Percentiles rank a stretch among this genome's conserved stretches.
phyloP scores from a whole-genome alignment of 2,329 filamentous ascomycete genomes.

The Neurospora sp. region DNA sequence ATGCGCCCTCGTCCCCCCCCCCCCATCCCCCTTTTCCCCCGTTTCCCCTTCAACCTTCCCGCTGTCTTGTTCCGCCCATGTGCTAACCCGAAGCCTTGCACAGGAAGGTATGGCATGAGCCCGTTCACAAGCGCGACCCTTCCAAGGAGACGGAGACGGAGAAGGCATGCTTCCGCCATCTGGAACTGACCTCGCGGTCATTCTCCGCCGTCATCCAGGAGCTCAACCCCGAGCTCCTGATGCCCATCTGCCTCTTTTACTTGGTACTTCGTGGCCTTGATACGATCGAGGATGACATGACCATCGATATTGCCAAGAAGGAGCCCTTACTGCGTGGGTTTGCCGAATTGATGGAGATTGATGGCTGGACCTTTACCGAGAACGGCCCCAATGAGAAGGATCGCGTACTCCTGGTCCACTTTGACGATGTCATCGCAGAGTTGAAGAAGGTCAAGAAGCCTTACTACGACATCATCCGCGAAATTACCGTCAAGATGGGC shows the following conservation, averaged over 20 bases:
- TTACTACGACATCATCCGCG: conserved; percentile 80
- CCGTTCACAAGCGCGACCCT: conserved; percentile 74
- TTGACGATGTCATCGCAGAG: conserved; percentile 77
- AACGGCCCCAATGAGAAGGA: conserved; percentile 93
- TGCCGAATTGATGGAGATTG: conserved; percentile 64
- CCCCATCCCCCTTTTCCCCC: conserved; percentile 2
- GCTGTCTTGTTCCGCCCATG: not conserved
- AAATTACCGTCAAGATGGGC: conserved; percentile 91
- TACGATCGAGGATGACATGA: conserved; percentile 99
- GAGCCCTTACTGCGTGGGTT: conserved; percentile 80
- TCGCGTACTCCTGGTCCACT: conserved; percentile 81
- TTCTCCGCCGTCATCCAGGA: conserved; percentile 92
- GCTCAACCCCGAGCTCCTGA: conserved; percentile 84
- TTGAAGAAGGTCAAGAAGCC: conserved; percentile 78
- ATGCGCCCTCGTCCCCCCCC: conserved; percentile 23
- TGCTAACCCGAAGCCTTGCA: conserved; percentile 14
- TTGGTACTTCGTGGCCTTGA: conserved; percentile 84
- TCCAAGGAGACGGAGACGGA: conserved; percentile 65
- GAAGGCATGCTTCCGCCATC: conserved; percentile 74
- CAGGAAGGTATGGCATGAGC: conserved; percentile 96
- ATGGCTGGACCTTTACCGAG: conserved; percentile 83
- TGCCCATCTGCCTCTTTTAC: conserved; percentile 88
- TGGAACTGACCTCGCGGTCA: conserved; percentile 83
- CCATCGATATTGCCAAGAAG: conserved; percentile 70
- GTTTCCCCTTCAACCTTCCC: not conserved